These are phyloP conservation scores for Harringtonia lauricola DNA, from an alignment of 2,329 filamentous ascomycete species.

Conservation along the genomic window DNA sequence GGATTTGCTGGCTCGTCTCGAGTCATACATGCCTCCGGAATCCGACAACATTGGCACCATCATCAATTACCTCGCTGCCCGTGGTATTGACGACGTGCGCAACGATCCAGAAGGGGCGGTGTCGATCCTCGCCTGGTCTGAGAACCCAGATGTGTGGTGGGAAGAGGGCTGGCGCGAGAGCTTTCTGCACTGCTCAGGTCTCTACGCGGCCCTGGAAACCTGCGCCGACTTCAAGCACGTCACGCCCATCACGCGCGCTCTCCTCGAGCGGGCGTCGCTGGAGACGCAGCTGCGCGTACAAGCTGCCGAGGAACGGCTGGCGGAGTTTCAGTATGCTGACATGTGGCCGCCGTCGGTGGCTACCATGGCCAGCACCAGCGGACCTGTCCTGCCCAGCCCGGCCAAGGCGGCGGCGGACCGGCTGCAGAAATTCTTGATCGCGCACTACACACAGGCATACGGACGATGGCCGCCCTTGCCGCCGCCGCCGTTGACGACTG, in stretches of 20 bases:
- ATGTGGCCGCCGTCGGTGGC: constrained; percentile 40
- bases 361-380: constrained; percentile 16
- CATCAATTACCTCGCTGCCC: constrained; percentile 46
- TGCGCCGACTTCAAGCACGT: constrained; percentile 46
- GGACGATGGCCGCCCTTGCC: constrained; percentile 46
- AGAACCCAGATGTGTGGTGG: constrained; percentile 50
- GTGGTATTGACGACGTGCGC: constrained; percentile 53
- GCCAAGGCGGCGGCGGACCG: constrained; percentile 46
- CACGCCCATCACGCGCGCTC: constrained; percentile 49
- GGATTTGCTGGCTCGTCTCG: constrained; percentile 50
- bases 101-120: constrained; percentile 48
- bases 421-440: constrained; percentile 47
- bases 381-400: constrained; percentile 20
- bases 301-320: constrained; percentile 49
- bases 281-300: constrained; percentile 52
- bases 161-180: constrained; percentile 56
- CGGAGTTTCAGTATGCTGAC: constrained; percentile 47
- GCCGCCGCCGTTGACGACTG: constrained; percentile 5
- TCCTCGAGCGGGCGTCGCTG: constrained; percentile 50
- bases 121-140: constrained; percentile 54
- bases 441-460: constrained; percentile 44
- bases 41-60: constrained; percentile 47
- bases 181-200: constrained; percentile 56
- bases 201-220: constrained; percentile 42
- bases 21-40: constrained; percentile 44